Evolutionary conservation across 2,329 filamentous ascomycete genomes (phyloP), one percentile per base, ranked within the genome.

Genomic region (Cladosporium sp.): DNA sequence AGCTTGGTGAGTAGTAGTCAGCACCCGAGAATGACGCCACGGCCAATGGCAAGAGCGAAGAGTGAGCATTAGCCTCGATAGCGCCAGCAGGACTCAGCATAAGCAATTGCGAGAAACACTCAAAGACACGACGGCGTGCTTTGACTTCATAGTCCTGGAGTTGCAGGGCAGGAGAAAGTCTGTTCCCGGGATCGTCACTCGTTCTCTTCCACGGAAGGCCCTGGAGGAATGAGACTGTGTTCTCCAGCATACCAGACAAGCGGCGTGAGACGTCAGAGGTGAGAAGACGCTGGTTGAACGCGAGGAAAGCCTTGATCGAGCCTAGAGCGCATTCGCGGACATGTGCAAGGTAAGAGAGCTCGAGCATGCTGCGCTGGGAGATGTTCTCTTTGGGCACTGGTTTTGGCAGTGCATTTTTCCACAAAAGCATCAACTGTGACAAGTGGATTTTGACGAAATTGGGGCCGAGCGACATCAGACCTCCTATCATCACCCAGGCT

Each of bases 391-490:
- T 96, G 36, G 92, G 89, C n/a, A 98, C 79, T 6, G 96, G 94
- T 74, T 96, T 97, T 0, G 96, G 94, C 13, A 99, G 84, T 0
- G 95, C 94, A 77, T 98, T 99, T 78, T 97, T 97, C 95, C 95
- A 99, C 7, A 99, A 82, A 10, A 99, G 82, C 64, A 99, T 87
- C 25, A 99, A 84, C 75, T 99, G 95, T 2, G 93, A 94, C 8
- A 99, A 85, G 78, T 99, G 95, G 26, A 98, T 98, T 79, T 99
- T 99, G 78, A 98, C 94, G 77, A 99, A 99, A 77, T 97, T 98
- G 4, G 95, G 94, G 0, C 95, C 95, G 0, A 99, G 85, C 0
- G 93, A 93, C 94, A 98, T 98, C 63, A 99, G 81, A 0, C 96
- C 95, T 43, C 96, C 95, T 56, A 99, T 96, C 65, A 99, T 82